Percentiles rank a stretch among this genome's conserved stretches.
These are phyloP conservation scores for Collybia sordida DNA, from an alignment of 768 basidiomycete genomes.

Conservation along the genomic window DNA sequence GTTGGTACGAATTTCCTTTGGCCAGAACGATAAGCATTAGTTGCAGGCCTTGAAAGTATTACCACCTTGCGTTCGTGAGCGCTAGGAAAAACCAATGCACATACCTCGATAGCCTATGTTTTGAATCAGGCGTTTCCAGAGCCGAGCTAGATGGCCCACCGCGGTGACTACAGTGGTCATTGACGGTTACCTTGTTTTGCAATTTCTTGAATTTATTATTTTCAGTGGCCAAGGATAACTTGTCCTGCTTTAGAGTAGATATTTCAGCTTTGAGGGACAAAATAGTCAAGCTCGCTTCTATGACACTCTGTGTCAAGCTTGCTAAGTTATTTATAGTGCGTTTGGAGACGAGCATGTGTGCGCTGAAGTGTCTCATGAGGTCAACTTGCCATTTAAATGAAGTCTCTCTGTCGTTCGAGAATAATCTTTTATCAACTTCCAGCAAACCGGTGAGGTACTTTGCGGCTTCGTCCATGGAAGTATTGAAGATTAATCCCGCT, in stretches of 20 bases:
- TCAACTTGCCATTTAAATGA: constrained; percentile 60
- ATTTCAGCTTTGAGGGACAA: constrained; percentile 42
- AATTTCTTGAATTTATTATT: no score
- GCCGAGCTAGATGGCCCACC: no score
- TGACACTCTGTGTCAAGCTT: constrained; percentile 30
- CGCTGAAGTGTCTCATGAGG: constrained; percentile 59
- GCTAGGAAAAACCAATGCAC: no score
- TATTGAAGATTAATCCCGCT: constrained; percentile 56
- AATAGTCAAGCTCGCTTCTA: constrained; percentile 51
- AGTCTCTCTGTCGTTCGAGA: constrained; percentile 32
- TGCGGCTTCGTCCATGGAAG: constrained; percentile 42
- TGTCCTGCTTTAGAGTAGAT: constrained; percentile 32
- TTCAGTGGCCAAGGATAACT: constrained; percentile 11
- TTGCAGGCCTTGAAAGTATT: no score
- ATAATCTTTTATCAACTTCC: constrained; percentile 46
- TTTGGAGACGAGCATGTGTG: constrained; percentile 49
- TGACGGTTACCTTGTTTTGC: no score
- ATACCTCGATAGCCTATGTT: no score
- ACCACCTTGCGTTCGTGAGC: no score
- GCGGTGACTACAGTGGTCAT: no score
- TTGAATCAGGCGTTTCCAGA: no score
- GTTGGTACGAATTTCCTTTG: no score
- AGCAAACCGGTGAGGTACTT: constrained; percentile 46
- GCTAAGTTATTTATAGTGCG: constrained; percentile 14
- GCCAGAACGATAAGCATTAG: no score